Conservation (phyloP, 192 early-diverging fungal species). For the Coemansia sp. region DNA sequence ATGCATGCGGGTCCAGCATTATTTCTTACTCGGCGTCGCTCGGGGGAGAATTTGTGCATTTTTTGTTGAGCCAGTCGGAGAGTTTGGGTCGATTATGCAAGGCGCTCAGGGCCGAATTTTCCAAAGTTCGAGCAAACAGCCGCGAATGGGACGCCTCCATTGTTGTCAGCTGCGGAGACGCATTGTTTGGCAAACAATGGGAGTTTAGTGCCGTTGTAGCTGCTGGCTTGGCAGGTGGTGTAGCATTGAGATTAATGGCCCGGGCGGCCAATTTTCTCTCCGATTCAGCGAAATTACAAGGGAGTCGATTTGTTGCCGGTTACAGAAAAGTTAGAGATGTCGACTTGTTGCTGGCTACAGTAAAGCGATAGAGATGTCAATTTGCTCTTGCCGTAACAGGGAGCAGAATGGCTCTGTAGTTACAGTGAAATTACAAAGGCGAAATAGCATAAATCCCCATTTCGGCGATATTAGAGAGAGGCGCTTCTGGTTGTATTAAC, state of each 20-base stretch:
- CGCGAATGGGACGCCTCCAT: background rate
- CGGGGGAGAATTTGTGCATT: no score
- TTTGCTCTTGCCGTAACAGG: no score
- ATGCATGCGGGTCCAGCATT: background rate
- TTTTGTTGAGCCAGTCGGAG: background rate
- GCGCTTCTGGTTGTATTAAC: background rate
- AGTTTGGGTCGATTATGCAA: background rate
- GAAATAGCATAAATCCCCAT: no score
- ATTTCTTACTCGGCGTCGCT: background rate
- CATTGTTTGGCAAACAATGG: background rate
- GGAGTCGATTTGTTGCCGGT: no score
- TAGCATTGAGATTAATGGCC: background rate
- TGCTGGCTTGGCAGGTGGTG: background rate
- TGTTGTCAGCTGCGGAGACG: background rate
- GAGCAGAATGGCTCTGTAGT: no score
- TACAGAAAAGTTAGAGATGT: no score
- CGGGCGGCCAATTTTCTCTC: no score
- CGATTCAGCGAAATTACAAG: no score
- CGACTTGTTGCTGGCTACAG: no score
- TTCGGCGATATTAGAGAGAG: no score
- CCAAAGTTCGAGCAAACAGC: background rate
- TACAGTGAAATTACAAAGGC: no score
- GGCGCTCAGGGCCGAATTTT: background rate
- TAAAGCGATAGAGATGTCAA: no score
- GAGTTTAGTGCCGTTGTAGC: background rate